Conservation (phyloP, 1,284 basidiomycete genomes). For the Ustilago shanxiensis region DNA sequence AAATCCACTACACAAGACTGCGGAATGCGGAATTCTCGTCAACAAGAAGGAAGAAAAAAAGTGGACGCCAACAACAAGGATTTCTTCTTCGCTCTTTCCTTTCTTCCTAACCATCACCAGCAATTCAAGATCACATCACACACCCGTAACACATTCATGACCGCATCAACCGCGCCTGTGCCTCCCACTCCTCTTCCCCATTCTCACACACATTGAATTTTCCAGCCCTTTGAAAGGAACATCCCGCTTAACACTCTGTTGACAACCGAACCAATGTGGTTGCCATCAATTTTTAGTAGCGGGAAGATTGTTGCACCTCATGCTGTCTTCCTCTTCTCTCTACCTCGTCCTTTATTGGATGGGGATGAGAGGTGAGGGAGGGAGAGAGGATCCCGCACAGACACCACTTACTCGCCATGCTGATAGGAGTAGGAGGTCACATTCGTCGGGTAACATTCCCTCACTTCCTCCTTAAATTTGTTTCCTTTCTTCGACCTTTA, state of each 20-base stretch:
- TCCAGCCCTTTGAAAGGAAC: background rate
- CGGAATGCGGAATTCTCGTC: background rate
- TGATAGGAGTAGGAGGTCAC: slow-evolving; percentile 41
- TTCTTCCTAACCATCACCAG: slow-evolving; percentile 10
- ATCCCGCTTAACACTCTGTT: slow-evolving; percentile 59
- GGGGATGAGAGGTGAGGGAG: background rate
- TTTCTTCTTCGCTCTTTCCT: background rate
- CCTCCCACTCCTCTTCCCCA: background rate
- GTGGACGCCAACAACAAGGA: background rate
- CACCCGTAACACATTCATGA: background rate
- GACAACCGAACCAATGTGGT: slow-evolving; percentile 57
- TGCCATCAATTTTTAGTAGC: slow-evolving; percentile 61
- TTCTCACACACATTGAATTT: background rate
- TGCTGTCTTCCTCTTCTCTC: slow-evolving; percentile 1
- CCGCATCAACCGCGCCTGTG: background rate
- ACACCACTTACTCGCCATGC: slow-evolving; percentile 43
- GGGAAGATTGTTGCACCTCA: slow-evolving; percentile 40
- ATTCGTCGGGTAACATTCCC: slow-evolving; percentile 46
- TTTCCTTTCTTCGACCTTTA: slow-evolving; percentile 3
- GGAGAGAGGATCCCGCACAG: slow-evolving; percentile 43
- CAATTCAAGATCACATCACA: background rate
- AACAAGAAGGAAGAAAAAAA: slow-evolving; percentile 4
- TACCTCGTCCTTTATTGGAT: background rate
- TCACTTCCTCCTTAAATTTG: background rate
- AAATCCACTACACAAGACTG: background rate